Base-by-base conservation (phyloP, 768 basidiomycete species). In the Kwoniella dejecticola region DNA sequence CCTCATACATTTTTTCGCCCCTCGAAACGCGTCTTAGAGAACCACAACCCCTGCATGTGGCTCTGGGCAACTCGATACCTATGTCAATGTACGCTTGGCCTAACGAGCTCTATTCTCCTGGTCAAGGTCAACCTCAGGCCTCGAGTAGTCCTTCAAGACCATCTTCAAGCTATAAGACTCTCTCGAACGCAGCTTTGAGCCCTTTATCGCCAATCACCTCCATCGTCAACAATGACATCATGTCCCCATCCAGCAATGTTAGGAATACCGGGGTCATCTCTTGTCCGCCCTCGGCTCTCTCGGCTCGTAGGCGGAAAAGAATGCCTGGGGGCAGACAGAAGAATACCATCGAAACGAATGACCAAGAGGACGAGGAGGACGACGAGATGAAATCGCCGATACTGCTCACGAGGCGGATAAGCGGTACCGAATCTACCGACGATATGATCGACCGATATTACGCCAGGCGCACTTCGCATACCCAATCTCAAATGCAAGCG, bases 51-150 rank as follows among this genome's bases (percentile, higher is more conserved):
- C 64, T 74, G 0, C 58, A 68, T 38, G 24, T 66, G 2, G 68
- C 72, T 1, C 61, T 78, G 3, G 62, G 71, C 21, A 66, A 75
- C 26, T 76, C 72, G 1, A 71, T 78, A 29, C 74, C 76, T 13
- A 71, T 78, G 47, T 70, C 72, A 30, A 72, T 78, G 72, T 78
- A 78, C 60, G 68, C 70, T 36, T 69, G 58, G 55, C 71, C 74
- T 10, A 38, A 23, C 10, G 52, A 62, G 21, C 10, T 50, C 2
- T 50, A 50, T 31, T 29, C 23, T 48, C 27, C 48, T 31, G 19
- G 19, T 26, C 19, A n/a, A n/a, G n/a, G n/a, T n/a, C n/a, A n/a
- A n/a, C n/a, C n/a, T n/a, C n/a, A n/a, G n/a, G n/a, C n/a, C n/a
- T n/a, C n/a, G n/a, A n/a, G n/a, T n/a, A n/a, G n/a, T n/a, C n/a